These are phyloP conservation scores for Neurospora sp. DNA, from an alignment of 495 filamentous ascomycete genomes.

Conservation along the genomic window DNA sequence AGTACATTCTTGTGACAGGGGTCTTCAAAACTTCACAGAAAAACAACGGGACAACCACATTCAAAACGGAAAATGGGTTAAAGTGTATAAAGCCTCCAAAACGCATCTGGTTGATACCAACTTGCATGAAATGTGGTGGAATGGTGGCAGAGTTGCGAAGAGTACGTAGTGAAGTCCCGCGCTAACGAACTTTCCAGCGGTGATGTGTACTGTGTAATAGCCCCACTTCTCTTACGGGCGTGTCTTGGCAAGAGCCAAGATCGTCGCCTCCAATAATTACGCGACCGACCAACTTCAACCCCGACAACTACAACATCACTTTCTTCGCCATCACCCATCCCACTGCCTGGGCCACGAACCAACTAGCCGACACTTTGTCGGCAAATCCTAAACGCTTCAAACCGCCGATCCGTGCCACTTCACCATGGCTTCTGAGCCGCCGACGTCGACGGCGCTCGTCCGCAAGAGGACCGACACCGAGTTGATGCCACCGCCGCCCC, in stretches of 20 bases:
- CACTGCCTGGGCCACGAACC: background rate
- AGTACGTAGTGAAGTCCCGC: too few relatives aligned
- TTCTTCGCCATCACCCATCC: background rate
- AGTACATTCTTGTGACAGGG: too few relatives aligned
- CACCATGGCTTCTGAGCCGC: slow-evolving; percentile 22
- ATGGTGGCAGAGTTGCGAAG: too few relatives aligned
- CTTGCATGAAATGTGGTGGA: too few relatives aligned
- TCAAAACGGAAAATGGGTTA: too few relatives aligned
- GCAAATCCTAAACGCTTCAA: background rate
- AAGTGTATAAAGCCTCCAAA: too few relatives aligned
- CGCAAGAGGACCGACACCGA: slow-evolving; percentile 57
- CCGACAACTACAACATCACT: background rate
- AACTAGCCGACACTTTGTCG: background rate
- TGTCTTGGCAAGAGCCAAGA: background rate
- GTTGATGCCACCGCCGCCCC: slow-evolving; percentile 86
- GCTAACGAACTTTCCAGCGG: too few relatives aligned
- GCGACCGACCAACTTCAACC: background rate
- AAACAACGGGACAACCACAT: too few relatives aligned
- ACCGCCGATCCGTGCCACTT: background rate
- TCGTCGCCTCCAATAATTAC: background rate
- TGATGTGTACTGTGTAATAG: too few relatives aligned
- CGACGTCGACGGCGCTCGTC: slow-evolving; percentile 38
- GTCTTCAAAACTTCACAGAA: too few relatives aligned
- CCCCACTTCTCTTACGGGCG: background rate
- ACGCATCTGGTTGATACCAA: too few relatives aligned